Percentiles rank a stretch among this genome's conserved stretches.
Conservation (phyloP, 1,284 basidiomycete species). For the Fomitopsis palustris region DNA sequence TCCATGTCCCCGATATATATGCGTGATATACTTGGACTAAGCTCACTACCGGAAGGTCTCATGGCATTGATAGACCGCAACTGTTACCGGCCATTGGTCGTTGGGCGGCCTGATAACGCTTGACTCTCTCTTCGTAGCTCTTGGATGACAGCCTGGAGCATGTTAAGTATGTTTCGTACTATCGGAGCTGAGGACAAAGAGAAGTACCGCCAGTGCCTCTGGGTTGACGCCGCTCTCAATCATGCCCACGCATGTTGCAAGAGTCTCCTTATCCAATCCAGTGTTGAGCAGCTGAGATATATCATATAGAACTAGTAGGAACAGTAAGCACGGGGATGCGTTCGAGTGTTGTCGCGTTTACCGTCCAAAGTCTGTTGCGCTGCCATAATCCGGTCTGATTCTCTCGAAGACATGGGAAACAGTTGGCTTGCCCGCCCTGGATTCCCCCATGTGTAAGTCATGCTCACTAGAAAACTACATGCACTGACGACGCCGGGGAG, state of each 20-base stretch:
- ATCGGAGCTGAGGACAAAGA: not conserved
- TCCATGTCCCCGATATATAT: too few relatives aligned
- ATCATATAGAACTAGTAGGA: conserved; percentile 63
- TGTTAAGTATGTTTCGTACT: not conserved
- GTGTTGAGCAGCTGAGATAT: conserved; percentile 84
- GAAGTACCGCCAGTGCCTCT: conserved; percentile 78
- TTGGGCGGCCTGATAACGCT: conserved; percentile 27
- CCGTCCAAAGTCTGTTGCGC: conserved; percentile 80
- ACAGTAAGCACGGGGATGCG: not conserved
- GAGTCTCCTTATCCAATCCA: conserved; percentile 76
- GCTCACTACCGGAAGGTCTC: too few relatives aligned
- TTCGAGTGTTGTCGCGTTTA: conserved; percentile 24
- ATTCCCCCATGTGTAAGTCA: not conserved
- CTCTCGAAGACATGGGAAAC: conserved; percentile 33
- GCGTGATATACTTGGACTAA: too few relatives aligned
- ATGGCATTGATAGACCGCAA: not conserved
- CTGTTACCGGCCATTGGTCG: conserved; percentile 15
- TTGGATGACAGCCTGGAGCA: conserved; percentile 63
- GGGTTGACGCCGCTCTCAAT: conserved; percentile 85
- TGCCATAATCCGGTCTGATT: conserved; percentile 63
- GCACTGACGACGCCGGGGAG: not conserved
- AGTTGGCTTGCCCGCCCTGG: not conserved
- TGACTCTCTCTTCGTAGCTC: conserved; percentile 58
- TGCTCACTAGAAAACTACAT: too few relatives aligned
- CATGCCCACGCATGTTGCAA: conserved; percentile 79